Base-by-base conservation (phyloP, 306 rosid species). In the Parietaria judaica region DNA sequence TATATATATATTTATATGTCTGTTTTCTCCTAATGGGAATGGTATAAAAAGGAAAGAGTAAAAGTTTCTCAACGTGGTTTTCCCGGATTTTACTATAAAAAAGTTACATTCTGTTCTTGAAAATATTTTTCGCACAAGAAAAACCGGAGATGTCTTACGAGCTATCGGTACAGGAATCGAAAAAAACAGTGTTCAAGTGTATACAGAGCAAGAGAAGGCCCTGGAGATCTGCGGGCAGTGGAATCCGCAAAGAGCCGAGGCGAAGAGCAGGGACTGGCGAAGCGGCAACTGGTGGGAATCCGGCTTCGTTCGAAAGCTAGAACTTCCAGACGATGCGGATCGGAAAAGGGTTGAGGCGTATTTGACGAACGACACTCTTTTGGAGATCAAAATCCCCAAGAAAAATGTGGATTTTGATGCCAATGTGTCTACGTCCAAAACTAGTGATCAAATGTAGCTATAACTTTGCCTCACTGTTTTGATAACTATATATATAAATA, bases 281-380 rank as follows among this genome's bases (percentile, higher is more conserved):
- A 72, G 86, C 78, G 88, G 83, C 58, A 70, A 86, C 14, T 88
- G 98, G 98, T 92, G 98, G 98, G 90, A 92, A 56, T 48, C 70
- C 56, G 98, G 98, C 47, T 92, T 46, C 70, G 96, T 92, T n/a
- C 43, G 98, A 68, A 86, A 85, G 83, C 88, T 92, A 63, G 98
- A 92, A 77, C 72, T 92, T 60, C 96, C 96, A 36, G 96, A 88
- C 31, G 92, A 92, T 80, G 96, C 94, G 57, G 95, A 92, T 72
- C 76, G 78, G 83, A 80, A 65, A 69, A 88, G 75, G 14, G 64
- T 82, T 41, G 86, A 84, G 76, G 94, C 94, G 6, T 50, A 54
- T 48, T 31, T 86, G 46, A 69, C 69, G 11, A 88, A 80, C 70
- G 98, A 92, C 54, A 51, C 34, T 5, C 47, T 78, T 61, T 53